Percentiles rank a stretch among this genome's conserved stretches.
Evolutionary conservation across 2,329 filamentous ascomycete species (phyloP).

Genomic region (Neoarthrinium moseri): DNA sequence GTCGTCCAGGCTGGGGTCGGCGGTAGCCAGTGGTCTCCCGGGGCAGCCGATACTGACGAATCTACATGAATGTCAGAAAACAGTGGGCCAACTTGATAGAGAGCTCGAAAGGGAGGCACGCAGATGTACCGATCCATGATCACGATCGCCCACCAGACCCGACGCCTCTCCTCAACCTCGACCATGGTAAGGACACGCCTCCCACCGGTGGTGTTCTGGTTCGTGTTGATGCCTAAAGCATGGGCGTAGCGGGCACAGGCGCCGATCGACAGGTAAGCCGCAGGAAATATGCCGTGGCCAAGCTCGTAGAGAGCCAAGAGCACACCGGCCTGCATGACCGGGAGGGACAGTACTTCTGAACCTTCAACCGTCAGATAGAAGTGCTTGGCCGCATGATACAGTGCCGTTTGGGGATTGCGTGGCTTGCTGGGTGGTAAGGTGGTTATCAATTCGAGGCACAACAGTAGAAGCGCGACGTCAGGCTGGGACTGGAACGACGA

Average conservation of each 20-base stretch:
- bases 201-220: constrained; percentile 23
- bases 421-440: neutral
- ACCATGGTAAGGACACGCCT: constrained; percentile 9
- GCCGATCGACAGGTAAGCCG: constrained; percentile 28
- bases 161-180: constrained; percentile 28
- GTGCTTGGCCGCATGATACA: neutral
- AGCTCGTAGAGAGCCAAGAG: constrained; percentile 31
- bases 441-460: neutral
- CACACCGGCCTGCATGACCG: constrained; percentile 24
- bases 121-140: constrained; percentile 30
- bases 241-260: constrained; percentile 17
- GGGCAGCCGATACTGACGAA: neutral
- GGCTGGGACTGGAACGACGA: neutral
- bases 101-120: neutral
- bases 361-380: neutral
- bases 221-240: constrained; percentile 15
- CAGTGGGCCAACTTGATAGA: neutral
- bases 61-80: neutral
- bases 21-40: neutral
- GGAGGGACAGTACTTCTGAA: constrained; percentile 17
- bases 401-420: neutral
- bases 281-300: constrained; percentile 32
- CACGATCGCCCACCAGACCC: constrained; percentile 31
- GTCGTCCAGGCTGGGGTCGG: neutral
- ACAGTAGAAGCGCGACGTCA: neutral